Evolutionary conservation across 805 yeast species (phyloP), one percentile per base, ranked within the genome.

Genomic region (Candida chauliodis): DNA sequence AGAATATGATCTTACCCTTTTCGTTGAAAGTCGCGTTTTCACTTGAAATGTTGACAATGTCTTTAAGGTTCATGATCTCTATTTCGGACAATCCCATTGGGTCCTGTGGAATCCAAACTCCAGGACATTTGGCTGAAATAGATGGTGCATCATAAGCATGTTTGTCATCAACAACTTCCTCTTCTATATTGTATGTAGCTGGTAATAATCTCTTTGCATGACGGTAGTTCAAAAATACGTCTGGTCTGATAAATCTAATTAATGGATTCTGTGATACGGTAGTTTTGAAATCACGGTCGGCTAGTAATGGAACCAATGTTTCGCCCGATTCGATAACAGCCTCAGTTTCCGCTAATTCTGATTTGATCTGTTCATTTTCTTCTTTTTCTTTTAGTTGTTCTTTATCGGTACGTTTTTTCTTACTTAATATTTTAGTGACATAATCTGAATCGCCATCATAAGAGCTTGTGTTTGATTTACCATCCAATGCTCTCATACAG

Each of bases 41-140:
- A 55, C 89, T 95, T 38, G 77, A 68, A 36, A 85, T 78, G 13
- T 74, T 71, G 34, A 88, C 75, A 6, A 78, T 67, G 1, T 69
- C 73, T 15, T 65, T 56, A 36, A 86, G 71, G 29, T 76, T 66
- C 27, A 72, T 73, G 16, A 84, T 79, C 50, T 81, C 79, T 10
- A 52, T 55, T 2, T 69, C 61, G 1, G 95, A 84, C 49, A 87
- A 74, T 1, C 98, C 98, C 75, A 79, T 77, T 8, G 86, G 82
- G 58, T 91, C 99, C 41, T 69, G 67, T n/a, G 97, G 95, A 52
- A 91, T 78, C 99, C 99, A 91, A 15, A 91, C 63, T n/a, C 71
- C 68, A 2, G 95, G 95, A 49, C 85, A 75, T 31, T 69, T 58
- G 0, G 82, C 82, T 19, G 77, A 65, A 13, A 82, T 79, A 5